phyloP scores from a whole-genome alignment of 768 basidiomycete species.

The Trametopsis cervina region DNA sequence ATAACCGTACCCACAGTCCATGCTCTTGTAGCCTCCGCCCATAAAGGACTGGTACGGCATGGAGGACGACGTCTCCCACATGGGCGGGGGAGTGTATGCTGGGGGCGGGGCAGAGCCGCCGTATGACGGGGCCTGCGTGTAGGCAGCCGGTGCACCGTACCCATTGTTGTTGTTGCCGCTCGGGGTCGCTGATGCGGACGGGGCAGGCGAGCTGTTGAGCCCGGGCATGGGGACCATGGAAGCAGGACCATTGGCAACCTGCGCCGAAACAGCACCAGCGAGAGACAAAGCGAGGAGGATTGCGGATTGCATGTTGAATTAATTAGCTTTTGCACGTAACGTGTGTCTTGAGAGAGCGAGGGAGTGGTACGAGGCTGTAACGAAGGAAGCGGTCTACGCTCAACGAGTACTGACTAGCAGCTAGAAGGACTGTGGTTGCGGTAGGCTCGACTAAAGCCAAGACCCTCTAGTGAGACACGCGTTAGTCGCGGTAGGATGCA shows the following conservation, averaged over 20 bases:
- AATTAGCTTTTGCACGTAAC: slow-evolving; percentile 23
- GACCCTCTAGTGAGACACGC: slow-evolving; percentile 26
- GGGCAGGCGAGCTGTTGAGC: slow-evolving; percentile 22
- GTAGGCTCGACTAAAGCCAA: slow-evolving; percentile 36
- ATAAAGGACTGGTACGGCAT: slow-evolving; percentile 59
- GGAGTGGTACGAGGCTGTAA: slow-evolving; percentile 43
- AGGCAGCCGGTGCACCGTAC: slow-evolving; percentile 5
- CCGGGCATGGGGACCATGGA: slow-evolving; percentile 20
- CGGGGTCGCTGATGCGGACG: slow-evolving; percentile 25
- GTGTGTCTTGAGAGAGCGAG: slow-evolving; percentile 24
- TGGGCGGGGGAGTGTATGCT: slow-evolving; percentile 27
- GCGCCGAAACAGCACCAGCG: slow-evolving; percentile 49
- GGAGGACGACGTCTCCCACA: slow-evolving; percentile 21
- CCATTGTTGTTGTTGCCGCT: slow-evolving; percentile 2
- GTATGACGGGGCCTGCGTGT: slow-evolving; percentile 12
- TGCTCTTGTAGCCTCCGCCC: slow-evolving; percentile 55
- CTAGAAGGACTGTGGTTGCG: slow-evolving; percentile 30
- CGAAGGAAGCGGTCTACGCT: slow-evolving; percentile 67
- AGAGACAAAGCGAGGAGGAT: slow-evolving; percentile 53
- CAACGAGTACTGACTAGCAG: slow-evolving; percentile 62
- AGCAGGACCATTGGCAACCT: slow-evolving; percentile 42
- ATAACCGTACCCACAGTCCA: slow-evolving; percentile 70
- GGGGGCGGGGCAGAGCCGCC: slow-evolving; percentile 18
- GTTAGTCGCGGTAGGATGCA: background rate
- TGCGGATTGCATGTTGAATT: slow-evolving; percentile 50